phyloP scores from a whole-genome alignment of 1,284 basidiomycete species.

The Heliocybe sulcata region DNA sequence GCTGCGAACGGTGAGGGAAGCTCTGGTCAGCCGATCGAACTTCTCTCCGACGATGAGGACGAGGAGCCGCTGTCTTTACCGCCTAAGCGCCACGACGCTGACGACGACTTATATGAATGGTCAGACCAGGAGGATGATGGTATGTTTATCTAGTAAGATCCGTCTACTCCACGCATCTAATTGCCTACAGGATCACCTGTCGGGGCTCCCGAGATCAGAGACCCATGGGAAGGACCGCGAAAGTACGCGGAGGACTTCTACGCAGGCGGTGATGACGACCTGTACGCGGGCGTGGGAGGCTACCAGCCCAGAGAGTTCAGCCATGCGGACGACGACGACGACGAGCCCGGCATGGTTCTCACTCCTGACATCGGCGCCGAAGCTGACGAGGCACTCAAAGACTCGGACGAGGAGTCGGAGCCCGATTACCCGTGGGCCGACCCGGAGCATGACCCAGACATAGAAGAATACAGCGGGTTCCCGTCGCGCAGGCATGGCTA shows the following conservation, averaged over 20 bases:
- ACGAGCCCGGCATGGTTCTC: conserved; percentile 7
- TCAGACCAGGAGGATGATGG: conserved; percentile 17
- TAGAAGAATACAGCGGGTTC: conserved; percentile 1
- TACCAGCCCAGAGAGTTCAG: conserved; percentile 4
- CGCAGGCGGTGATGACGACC: conserved; percentile 31
- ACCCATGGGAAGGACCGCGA: conserved; percentile 43
- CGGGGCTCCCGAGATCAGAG: conserved; percentile 24
- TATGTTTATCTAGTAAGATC: not conserved
- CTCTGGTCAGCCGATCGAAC: conserved; percentile 37
- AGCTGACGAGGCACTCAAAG: conserved; percentile 13
- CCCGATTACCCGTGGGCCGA: too few relatives aligned
- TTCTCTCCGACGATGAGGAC: conserved; percentile 28
- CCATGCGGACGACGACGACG: not conserved
- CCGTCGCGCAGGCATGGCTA: not conserved
- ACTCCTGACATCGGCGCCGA: conserved; percentile 6
- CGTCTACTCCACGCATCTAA: not conserved
- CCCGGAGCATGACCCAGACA: too few relatives aligned
- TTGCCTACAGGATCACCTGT: not conserved
- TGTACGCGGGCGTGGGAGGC: too few relatives aligned
- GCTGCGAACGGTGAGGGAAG: conserved; percentile 12
- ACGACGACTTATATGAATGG: conserved; percentile 4
- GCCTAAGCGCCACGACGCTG: conserved; percentile 9
- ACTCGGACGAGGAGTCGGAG: conserved; percentile 8
- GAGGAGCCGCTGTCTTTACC: conserved; percentile 10
- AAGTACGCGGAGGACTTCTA: conserved; percentile 48